These are phyloP conservation scores for Apiotrichum montevideense DNA, from an alignment of 1,284 basidiomycete species.

Conservation along the genomic window DNA sequence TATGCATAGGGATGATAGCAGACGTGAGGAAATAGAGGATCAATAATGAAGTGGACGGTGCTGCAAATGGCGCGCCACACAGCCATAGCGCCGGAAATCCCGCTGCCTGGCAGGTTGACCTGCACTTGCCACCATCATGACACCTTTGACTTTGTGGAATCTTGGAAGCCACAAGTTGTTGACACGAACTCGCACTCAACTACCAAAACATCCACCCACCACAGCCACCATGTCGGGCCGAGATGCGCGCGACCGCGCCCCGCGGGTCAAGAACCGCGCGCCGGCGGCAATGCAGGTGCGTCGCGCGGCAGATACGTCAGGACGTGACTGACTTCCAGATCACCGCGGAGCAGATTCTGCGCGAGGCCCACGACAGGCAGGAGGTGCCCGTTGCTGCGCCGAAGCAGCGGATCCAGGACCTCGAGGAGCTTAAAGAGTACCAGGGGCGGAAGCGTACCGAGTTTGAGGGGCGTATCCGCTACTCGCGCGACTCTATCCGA, in stretches of 20 bases:
- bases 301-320: conserved; percentile 1
- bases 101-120: too few relatives aligned
- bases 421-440: conserved; percentile 95
- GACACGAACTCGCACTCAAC: not conserved
- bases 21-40: too few relatives aligned
- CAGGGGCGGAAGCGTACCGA: conserved; percentile 90
- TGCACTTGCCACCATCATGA: too few relatives aligned
- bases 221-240: conserved; percentile 33
- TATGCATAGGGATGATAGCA: too few relatives aligned
- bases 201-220: not conserved
- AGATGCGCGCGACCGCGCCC: conserved; percentile 47
- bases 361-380: conserved; percentile 97
- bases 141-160: too few relatives aligned
- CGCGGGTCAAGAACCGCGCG: conserved; percentile 84
- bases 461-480: conserved; percentile 89
- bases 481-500: conserved; percentile 58
- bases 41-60: too few relatives aligned
- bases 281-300: conserved; percentile 80
- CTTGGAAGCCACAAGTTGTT: not conserved
- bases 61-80: too few relatives aligned
- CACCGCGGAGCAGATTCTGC: conserved; percentile 92
- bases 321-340: conserved; percentile 54
- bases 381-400: conserved; percentile 84
- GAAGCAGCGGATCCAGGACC: conserved; percentile 92
- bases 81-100: too few relatives aligned